Conservation (phyloP, 148 eudicot species). For the Chenopodium suecicum region DNA sequence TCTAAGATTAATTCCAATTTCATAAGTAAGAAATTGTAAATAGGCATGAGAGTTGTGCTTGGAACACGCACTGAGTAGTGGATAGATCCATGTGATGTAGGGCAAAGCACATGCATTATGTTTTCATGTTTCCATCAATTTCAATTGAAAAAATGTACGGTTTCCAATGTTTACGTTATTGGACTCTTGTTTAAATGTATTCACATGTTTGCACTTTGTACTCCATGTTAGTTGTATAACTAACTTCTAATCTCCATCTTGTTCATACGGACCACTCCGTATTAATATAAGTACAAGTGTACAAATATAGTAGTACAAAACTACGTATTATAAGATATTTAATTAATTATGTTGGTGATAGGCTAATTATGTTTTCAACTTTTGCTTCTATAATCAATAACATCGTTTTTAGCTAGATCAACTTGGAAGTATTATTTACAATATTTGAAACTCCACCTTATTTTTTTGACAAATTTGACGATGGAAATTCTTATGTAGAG, state of each 20-base stretch:
- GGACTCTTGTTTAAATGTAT: slow-evolving; percentile 13
- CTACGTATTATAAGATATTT: too few relatives aligned
- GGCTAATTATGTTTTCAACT: too few relatives aligned
- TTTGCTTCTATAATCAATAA: too few relatives aligned
- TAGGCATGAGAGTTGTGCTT: not conserved
- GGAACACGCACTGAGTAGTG: not conserved
- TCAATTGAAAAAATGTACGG: not conserved
- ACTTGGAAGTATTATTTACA: not conserved
- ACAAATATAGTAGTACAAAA: too few relatives aligned
- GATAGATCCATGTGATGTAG: slow-evolving; percentile 9
- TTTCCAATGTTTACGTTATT: not conserved
- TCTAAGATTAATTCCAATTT: not conserved
- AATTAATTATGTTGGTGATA: too few relatives aligned
- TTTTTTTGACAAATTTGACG: too few relatives aligned
- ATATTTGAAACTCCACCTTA: too few relatives aligned
- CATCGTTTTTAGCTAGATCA: not conserved
- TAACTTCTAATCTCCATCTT: not conserved
- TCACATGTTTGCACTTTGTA: slow-evolving; percentile 4
- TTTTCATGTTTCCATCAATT: not conserved
- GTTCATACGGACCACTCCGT: not conserved
- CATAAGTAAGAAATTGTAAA: not conserved
- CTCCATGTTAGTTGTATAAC: not conserved
- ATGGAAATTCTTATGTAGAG: too few relatives aligned
- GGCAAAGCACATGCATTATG: slow-evolving; percentile 14
- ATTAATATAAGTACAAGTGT: too few relatives aligned